Evolutionary conservation across 805 yeast genomes (phyloP), one percentile per base, ranked within the genome.

Genomic region (Wickerhamiella alocasiicola): DNA sequence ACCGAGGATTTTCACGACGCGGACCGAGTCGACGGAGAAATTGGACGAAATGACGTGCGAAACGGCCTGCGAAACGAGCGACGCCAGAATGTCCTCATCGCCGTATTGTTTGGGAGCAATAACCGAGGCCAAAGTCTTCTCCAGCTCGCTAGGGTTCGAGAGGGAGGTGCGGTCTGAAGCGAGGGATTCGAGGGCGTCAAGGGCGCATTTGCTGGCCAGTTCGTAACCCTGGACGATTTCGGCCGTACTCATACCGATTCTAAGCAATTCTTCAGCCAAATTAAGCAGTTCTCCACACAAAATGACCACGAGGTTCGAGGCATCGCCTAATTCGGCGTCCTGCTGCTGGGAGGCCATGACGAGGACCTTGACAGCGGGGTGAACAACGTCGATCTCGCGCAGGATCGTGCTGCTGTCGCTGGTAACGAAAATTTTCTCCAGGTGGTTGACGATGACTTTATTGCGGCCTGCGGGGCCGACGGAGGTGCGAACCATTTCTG

Each of bases 351-450:
- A 76, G 16, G 97, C 94, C 96, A 85, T 85, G 42, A 88, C 91
- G 47, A 91, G 71, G 35, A 91, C 75, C 62, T 88, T 91, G 9
- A 91, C 98, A 2, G 95, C 97, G 5, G 98, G 98, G 59, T 88
- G 97, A 35, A 91, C 85, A 49, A 88, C 84, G 47, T 88, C 96
- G 42, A 88, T 67, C 61, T 91, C 97, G 49, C 80, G 74, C 45
- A 91, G 68, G 78, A 91, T 91, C 6, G 98, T 91, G 28, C 96
- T 95, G n/a, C 97, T 96, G 60, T 91, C 98, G 52, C 83, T 83
- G 31, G 97, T 91, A 47, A 91, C 74, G 59, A 85, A 83, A 18
- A 83, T 79, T 57, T 79, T 84, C 45, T 84, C 85, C 50, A 82
- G 63, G 53, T 82, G 74, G 63, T 88, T 88, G 42, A 91, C 95